Evolutionary conservation across 2,329 filamentous ascomycete species (phyloP).

Genomic region (Beauveria caledonica): DNA sequence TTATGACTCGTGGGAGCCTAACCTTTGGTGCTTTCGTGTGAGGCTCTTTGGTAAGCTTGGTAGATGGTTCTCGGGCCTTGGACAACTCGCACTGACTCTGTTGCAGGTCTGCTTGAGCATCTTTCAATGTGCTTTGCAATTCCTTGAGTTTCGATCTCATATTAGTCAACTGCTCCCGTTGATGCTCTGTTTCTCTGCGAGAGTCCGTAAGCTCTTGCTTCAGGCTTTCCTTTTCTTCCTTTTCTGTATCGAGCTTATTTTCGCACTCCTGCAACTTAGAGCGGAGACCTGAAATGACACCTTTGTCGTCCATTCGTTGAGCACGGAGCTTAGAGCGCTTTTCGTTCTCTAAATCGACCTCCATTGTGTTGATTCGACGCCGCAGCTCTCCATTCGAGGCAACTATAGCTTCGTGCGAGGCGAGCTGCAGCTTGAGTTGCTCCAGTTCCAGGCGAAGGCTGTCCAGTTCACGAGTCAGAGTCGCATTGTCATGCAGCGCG

Average conservation of each 20-base stretch:
- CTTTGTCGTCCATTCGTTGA: slow-evolving; percentile 20
- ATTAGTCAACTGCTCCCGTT: slow-evolving; percentile 63
- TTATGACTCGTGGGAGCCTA: neutral
- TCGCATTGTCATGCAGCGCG: slow-evolving; percentile 51
- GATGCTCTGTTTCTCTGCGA: slow-evolving; percentile 51
- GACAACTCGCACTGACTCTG: slow-evolving; percentile 38
- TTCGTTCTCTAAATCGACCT: slow-evolving; percentile 77
- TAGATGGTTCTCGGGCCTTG: neutral
- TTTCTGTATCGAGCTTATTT: slow-evolving; percentile 31
- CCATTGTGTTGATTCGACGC: slow-evolving; percentile 65
- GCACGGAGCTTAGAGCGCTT: slow-evolving; percentile 33
- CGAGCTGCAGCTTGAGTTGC: slow-evolving; percentile 45
- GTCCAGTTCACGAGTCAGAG: slow-evolving; percentile 43
- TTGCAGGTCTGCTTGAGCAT: slow-evolving; percentile 54
- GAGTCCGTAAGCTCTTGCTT: slow-evolving; percentile 48
- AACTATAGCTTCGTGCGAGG: slow-evolving; percentile 58
- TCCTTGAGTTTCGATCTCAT: slow-evolving; percentile 62
- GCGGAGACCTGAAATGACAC: slow-evolving; percentile 27
- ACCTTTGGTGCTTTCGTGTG: neutral
- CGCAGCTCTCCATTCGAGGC: slow-evolving; percentile 74
- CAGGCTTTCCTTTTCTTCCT: slow-evolving; percentile 37
- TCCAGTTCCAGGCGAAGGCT: slow-evolving; percentile 48
- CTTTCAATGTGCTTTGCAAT: slow-evolving; percentile 36
- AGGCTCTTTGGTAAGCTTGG: neutral
- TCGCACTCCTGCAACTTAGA: slow-evolving; percentile 28